Conservation (phyloP, 257 asterid genomes). For the Rauvolfia tetraphylla region DNA sequence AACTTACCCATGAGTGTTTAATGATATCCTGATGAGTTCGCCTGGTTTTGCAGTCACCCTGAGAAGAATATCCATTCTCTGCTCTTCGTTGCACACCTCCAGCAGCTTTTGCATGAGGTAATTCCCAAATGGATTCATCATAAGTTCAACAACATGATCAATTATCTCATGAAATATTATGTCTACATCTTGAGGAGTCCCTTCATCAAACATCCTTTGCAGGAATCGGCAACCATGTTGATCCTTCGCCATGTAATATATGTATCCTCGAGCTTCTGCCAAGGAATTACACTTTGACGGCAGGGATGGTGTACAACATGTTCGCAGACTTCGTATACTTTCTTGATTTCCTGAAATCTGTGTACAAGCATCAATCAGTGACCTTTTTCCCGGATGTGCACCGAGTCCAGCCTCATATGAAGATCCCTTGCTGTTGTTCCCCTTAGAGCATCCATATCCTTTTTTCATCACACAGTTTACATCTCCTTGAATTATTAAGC, state of each 20-base stretch:
- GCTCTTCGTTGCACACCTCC: conserved; percentile 89
- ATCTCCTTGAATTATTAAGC: conserved; percentile 52
- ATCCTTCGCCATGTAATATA: conserved; percentile 62
- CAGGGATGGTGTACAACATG: conserved; percentile 28
- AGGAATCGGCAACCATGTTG: conserved; percentile 93
- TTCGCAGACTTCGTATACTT: conserved; percentile 22
- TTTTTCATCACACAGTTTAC: conserved; percentile 29
- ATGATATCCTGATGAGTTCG: conserved; percentile 72
- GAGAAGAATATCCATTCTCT: conserved; percentile 62
- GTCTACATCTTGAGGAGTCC: conserved; percentile 61
- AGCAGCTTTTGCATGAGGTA: conserved; percentile 90
- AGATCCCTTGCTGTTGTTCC: conserved; percentile 19
- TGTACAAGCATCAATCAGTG: conserved; percentile 27
- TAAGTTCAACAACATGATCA: conserved; percentile 71
- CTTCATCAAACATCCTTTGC: conserved; percentile 81
- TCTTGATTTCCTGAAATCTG: conserved; percentile 29
- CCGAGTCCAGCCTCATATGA: conserved; percentile 29
- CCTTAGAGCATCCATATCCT: conserved; percentile 30
- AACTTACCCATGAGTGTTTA: conserved; percentile 88
- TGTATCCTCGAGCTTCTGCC: conserved; percentile 53
- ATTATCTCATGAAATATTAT: conserved; percentile 69
- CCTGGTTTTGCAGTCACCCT: conserved; percentile 72
- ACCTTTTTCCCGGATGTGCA: conserved; percentile 37
- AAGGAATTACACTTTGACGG: conserved; percentile 50
- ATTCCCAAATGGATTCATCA: conserved; percentile 93